Evolutionary conservation across 306 rosid genomes (phyloP).

Genomic region (Adenanthera pavonina): DNA sequence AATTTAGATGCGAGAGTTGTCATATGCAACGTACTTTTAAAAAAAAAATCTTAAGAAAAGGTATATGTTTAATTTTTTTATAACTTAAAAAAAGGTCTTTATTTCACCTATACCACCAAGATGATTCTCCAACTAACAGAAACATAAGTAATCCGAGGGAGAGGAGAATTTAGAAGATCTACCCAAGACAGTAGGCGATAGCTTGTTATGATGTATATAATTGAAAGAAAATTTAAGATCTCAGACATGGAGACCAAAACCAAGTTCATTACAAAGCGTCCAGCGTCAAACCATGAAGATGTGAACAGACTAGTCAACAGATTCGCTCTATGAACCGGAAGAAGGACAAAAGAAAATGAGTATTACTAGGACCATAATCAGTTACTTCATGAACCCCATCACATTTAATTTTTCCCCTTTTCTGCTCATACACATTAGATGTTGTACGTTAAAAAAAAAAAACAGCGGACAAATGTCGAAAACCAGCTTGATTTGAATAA

Average conservation of each 20-base stretch:
- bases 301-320: neutral
- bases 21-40: neutral
- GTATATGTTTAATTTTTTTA: no score
- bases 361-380: neutral
- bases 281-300: constrained; percentile 13
- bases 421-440: constrained; percentile 15
- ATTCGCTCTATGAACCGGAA: neutral
- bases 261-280: constrained; percentile 27
- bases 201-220: neutral
- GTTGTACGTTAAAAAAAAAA: neutral
- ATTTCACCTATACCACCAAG: neutral
- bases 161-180: neutral
- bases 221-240: neutral
- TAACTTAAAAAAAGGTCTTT: neutral
- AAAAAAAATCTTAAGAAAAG: neutral
- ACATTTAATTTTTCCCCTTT: neutral
- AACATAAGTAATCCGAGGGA: neutral
- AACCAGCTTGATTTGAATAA: constrained; percentile 9
- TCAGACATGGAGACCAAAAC: constrained; percentile 2
- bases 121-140: neutral
- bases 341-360: neutral
- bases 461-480: neutral
- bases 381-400: constrained; percentile 25
- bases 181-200: constrained; percentile 1
- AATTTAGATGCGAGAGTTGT: neutral